Conservation (phyloP, 2,329 filamentous ascomycete species). For the Fusarium chaquense region DNA sequence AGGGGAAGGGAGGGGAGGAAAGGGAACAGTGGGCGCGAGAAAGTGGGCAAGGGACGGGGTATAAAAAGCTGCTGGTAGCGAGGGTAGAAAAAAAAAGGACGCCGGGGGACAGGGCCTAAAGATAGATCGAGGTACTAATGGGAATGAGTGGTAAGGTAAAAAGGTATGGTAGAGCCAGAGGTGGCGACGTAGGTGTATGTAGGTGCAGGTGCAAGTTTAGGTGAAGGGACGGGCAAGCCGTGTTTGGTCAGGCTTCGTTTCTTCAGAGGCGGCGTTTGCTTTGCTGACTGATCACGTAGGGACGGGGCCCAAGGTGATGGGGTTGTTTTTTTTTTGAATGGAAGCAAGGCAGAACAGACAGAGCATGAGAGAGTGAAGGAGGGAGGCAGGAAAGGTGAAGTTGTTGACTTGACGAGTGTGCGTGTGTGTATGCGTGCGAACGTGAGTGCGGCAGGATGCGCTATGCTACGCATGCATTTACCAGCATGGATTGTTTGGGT, state of each 20-base stretch:
- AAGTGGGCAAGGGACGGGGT: constrained; percentile 49
- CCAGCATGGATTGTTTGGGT: constrained; percentile 46
- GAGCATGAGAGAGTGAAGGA: constrained; percentile 4
- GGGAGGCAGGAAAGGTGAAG: constrained; percentile 23
- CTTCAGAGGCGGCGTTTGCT: constrained; percentile 16
- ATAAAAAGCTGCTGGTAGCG: constrained; percentile 48
- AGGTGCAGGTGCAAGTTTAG: constrained; percentile 26
- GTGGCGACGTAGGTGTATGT: constrained; percentile 45
- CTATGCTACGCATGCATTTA: constrained; percentile 48
- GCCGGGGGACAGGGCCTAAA: constrained; percentile 40
- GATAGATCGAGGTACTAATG: constrained; percentile 45
- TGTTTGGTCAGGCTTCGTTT: constrained; percentile 33
- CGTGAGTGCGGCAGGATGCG: constrained; percentile 42
- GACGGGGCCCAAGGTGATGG: constrained; percentile 15
- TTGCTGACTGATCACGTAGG: constrained; percentile 36
- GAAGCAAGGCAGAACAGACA: constrained; percentile 12
- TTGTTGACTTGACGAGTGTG: constrained; percentile 21
- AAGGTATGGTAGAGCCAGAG: constrained; percentile 21
- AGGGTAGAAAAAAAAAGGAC: constrained; percentile 41
- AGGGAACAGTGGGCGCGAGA: constrained; percentile 45
- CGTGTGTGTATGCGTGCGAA: constrained; percentile 16
- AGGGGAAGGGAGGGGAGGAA: constrained; percentile 33
- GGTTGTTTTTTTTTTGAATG: not conserved
- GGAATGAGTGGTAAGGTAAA: constrained; percentile 23
- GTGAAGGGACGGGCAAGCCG: constrained; percentile 37